These are phyloP conservation scores for Cystobasidium sp. DNA, from an alignment of 1,284 basidiomycete species.

Conservation along the genomic window DNA sequence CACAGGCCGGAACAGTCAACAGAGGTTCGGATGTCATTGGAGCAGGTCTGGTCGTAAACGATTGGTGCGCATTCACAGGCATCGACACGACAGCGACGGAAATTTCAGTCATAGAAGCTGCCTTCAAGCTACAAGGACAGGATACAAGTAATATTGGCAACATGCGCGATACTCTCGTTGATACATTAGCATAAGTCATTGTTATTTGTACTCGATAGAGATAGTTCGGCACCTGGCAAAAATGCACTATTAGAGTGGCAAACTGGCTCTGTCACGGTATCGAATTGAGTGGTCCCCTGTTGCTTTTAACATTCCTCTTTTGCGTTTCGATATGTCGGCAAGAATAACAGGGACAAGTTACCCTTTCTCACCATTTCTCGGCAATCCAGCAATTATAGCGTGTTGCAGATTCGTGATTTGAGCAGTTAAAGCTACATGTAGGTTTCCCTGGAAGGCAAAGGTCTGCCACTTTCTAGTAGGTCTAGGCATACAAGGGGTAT, in stretches of 20 bases:
- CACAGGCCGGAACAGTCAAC: slow-evolving; percentile 95
- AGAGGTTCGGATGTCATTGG: slow-evolving; percentile 97
- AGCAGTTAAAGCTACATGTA: too few species aligned
- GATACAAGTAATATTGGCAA: slow-evolving; percentile 49
- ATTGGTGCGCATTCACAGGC: slow-evolving; percentile 98
- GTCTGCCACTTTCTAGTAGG: too few species aligned
- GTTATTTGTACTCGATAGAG: too few species aligned
- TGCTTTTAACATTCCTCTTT: too few species aligned
- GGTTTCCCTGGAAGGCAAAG: too few species aligned
- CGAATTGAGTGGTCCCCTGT: too few species aligned
- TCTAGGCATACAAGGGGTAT: neutral
- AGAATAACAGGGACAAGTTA: neutral
- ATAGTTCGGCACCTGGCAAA: too few species aligned
- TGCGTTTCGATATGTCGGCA: too few species aligned
- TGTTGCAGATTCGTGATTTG: neutral
- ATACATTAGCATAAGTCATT: slow-evolving; percentile 48
- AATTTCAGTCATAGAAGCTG: slow-evolving; percentile 95
- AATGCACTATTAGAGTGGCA: too few species aligned
- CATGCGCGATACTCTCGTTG: slow-evolving; percentile 53
- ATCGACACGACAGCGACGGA: slow-evolving; percentile 97
- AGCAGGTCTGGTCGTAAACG: slow-evolving; percentile 93
- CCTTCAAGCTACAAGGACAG: slow-evolving; percentile 67
- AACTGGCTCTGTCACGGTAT: too few species aligned
- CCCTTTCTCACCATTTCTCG: neutral
- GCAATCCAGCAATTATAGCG: neutral